Percentiles rank a stretch among this genome's conserved stretches.
Conservation (phyloP, 2,329 filamentous ascomycete genomes). For the Pezicula carpinea region DNA sequence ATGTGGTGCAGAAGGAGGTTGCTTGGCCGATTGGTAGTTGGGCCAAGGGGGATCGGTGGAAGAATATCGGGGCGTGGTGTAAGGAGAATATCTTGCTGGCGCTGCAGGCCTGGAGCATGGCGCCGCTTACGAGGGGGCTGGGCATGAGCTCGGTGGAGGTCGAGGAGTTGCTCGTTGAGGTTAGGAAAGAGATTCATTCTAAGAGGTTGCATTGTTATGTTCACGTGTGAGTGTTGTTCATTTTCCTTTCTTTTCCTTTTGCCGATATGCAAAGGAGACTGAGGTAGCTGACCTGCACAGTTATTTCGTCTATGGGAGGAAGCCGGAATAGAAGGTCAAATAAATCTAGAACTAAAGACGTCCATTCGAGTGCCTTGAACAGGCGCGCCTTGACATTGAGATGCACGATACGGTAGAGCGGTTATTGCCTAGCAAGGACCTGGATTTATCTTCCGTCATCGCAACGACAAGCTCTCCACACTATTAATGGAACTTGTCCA, state of each 20-base stretch:
- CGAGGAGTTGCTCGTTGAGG: constrained; percentile 25
- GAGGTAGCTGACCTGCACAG: neutral
- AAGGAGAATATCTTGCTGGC: constrained; percentile 4
- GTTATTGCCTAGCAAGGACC: too few species aligned
- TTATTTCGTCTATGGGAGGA: neutral
- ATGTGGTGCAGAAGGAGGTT: constrained; percentile 32
- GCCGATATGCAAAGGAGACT: neutral
- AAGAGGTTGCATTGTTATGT: constrained; percentile 22
- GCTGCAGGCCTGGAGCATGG: constrained; percentile 16
- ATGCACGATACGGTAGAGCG: neutral
- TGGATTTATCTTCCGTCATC: too few species aligned
- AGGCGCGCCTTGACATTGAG: neutral
- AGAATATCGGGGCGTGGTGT: constrained; percentile 30
- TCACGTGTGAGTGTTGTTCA: neutral
- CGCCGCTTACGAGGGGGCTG: constrained; percentile 18
- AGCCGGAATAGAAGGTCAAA: neutral
- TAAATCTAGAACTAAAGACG: too few species aligned
- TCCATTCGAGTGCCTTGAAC: neutral
- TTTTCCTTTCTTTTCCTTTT: neutral
- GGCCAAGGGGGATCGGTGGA: constrained; percentile 30
- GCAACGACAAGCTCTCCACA: too few species aligned
- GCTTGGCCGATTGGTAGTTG: constrained; percentile 38
- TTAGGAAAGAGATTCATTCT: constrained; percentile 26
- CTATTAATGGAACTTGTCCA: too few species aligned
- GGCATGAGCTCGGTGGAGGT: constrained; percentile 26